Base-by-base conservation (phyloP, 768 basidiomycete species). In the Mycena rebaudengoi region DNA sequence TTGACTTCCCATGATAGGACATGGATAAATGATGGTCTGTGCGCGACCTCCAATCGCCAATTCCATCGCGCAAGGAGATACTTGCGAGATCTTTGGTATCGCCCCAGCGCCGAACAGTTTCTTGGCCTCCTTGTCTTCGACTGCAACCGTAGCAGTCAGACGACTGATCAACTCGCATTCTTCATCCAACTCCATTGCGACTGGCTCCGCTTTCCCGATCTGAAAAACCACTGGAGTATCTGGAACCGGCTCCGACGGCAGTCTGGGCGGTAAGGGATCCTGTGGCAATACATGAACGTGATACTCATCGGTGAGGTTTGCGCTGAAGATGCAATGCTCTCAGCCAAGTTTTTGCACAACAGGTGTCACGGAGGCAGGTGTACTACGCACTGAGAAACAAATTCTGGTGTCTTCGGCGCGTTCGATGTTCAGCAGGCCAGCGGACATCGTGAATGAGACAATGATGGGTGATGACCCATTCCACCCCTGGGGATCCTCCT, bases 121-220 rank as follows among this genome's bases (percentile, higher is more conserved):
- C 48, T 69, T 57, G 5, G 65, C 61, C 1, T 64, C 52, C 20
- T 52, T 52, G 29, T 69, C 58, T 6, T 66, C 67, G 10, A 75
- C 51, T 2, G 50, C 50, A 13, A 75, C 59, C 18, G 46, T 56
- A 0, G 52, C 51, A 5, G 66, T 65, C 39, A 75, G 54, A 12
- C 60, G 30, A 2, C 54, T 49, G 8, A 71, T 64, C n/a, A 69
- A 32, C 46, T 74, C 71, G 53, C 73, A 75, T 41, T 73, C 69
- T 37, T 72, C 73, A 62, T 75, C 71, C 20, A 75, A 49, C 23
- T 67, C 65, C 32, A 75, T 66, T 0, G 37, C 30, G 3, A 72
- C 67, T 2, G 64, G 37, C 7, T 60, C 58, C 7, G 51, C 44
- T 6, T 59, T 48, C 2, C 76, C 76, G 13, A 75, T 71, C 48